These are phyloP conservation scores for Alternaria alternata DNA, from an alignment of 2,329 filamentous ascomycete species.

Conservation along the genomic window DNA sequence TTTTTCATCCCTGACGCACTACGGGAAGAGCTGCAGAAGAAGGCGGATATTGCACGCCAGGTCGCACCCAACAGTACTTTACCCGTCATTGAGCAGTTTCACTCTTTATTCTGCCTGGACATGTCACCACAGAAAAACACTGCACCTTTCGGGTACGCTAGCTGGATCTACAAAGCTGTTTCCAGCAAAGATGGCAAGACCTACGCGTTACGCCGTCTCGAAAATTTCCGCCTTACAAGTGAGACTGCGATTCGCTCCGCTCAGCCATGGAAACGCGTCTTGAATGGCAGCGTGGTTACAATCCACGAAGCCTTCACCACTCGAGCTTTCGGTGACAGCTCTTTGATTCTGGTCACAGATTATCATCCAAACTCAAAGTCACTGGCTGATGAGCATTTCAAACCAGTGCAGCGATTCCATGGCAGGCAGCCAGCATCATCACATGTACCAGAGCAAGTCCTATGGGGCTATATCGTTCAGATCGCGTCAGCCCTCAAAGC, in stretches of 20 bases:
- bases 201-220: conserved; percentile 87
- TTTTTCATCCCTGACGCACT: conserved; percentile 90
- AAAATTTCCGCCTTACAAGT: conserved; percentile 88
- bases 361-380: conserved; percentile 93
- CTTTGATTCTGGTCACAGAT: conserved; percentile 90
- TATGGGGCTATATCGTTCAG: conserved; percentile 94
- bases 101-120: conserved; percentile 90
- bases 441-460: conserved; percentile 69
- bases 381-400: conserved; percentile 81
- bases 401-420: conserved; percentile 50
- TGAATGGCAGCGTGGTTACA: conserved; percentile 81
- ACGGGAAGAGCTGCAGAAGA: conserved; percentile 88
- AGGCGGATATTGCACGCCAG: conserved; percentile 83
- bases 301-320: conserved; percentile 94
- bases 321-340: conserved; percentile 91
- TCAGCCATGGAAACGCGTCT: conserved; percentile 87
- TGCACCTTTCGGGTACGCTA: conserved; percentile 83
- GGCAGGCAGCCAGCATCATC: conserved; percentile 46
- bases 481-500: conserved; percentile 86
- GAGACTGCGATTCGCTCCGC: conserved; percentile 87
- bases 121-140: conserved; percentile 80
- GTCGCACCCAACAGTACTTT: conserved; percentile 81
- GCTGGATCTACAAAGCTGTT: conserved; percentile 94
- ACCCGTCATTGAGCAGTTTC: conserved; percentile 83
- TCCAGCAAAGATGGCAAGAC: conserved; percentile 87